Evolutionary conservation across 306 rosid genomes (phyloP).

Genomic region (Lablab purpureus): DNA sequence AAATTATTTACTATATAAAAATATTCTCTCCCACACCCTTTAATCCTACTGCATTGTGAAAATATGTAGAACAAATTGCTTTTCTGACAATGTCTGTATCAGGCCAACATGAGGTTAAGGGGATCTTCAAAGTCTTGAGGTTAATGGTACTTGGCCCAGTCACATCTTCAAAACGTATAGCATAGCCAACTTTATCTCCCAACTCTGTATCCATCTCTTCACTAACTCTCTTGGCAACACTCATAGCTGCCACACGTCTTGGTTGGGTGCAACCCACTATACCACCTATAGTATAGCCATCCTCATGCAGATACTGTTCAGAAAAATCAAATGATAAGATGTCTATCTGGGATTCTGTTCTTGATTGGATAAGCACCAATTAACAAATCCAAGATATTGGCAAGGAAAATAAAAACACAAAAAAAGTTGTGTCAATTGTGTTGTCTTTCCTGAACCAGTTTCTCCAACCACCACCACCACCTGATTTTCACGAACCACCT

Average conservation of each 20-base stretch:
- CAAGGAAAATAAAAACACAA: conserved; percentile 19
- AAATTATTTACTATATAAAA: too few relatives aligned
- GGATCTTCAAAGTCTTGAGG: conserved; percentile 85
- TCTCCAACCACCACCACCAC: conserved; percentile 96
- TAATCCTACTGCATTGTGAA: conserved; percentile 86
- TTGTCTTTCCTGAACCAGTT: conserved; percentile 99
- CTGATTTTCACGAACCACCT: conserved; percentile 96
- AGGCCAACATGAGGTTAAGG: conserved; percentile 76
- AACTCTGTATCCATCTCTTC: conserved; percentile 98
- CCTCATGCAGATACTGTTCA: conserved; percentile 91
- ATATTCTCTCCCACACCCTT: conserved; percentile 99
- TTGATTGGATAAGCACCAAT: not conserved
- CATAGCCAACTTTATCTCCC: conserved; percentile 95
- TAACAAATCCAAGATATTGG: conserved; percentile 12
- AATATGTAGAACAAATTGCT: conserved; percentile 95
- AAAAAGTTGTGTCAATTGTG: conserved; percentile 91
- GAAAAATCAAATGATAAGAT: conserved; percentile 46
- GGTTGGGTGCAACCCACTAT: conserved; percentile 98
- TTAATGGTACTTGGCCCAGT: conserved; percentile 89
- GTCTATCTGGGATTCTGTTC: not conserved
- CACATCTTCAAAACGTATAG: conserved; percentile 98
- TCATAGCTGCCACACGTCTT: conserved; percentile 99
- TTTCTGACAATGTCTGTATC: conserved; percentile 89
- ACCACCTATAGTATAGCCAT: conserved; percentile 82
- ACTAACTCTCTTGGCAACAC: conserved; percentile 99